Evolutionary conservation across 2,329 filamentous ascomycete genomes (phyloP).

Genomic region (Fusarium buharicum): DNA sequence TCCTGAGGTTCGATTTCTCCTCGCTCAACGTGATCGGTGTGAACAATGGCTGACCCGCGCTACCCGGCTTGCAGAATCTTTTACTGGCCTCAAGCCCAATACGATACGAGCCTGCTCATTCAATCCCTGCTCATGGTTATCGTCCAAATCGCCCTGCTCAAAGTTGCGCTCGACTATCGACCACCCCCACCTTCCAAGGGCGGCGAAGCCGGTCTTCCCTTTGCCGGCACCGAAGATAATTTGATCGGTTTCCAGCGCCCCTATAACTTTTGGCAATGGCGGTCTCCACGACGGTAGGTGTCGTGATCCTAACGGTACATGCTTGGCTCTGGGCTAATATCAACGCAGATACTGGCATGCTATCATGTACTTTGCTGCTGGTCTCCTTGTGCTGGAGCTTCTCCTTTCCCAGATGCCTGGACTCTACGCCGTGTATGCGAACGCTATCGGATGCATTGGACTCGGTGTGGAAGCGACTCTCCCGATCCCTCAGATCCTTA

Average conservation of each 20-base stretch:
- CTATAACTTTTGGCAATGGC: constrained; percentile 87
- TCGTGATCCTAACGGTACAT: not conserved
- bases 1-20: constrained; percentile 63
- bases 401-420: constrained; percentile 67
- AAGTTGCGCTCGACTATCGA: constrained; percentile 75
- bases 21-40: not conserved
- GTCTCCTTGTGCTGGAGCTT: constrained; percentile 72
- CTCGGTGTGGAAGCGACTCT: constrained; percentile 83
- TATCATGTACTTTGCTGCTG: constrained; percentile 72
- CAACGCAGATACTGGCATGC: constrained; percentile 78
- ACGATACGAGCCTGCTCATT: constrained; percentile 70
- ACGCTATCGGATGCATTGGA: constrained; percentile 77
- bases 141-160: constrained; percentile 71
- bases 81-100: constrained; percentile 74
- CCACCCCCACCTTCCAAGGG: constrained; percentile 68
- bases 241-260: constrained; percentile 63
- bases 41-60: constrained; percentile 33
- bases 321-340: constrained; percentile 9
- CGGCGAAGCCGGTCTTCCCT: constrained; percentile 70
- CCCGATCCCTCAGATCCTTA: constrained; percentile 79
- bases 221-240: constrained; percentile 62
- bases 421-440: constrained; percentile 73
- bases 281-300: constrained; percentile 71
- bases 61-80: constrained; percentile 64
- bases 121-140: constrained; percentile 74